Evolutionary conservation across 2,329 filamentous ascomycete species (phyloP), one percentile per base, ranked within the genome.

Genomic region (Tolypocladium ovalisporum): DNA sequence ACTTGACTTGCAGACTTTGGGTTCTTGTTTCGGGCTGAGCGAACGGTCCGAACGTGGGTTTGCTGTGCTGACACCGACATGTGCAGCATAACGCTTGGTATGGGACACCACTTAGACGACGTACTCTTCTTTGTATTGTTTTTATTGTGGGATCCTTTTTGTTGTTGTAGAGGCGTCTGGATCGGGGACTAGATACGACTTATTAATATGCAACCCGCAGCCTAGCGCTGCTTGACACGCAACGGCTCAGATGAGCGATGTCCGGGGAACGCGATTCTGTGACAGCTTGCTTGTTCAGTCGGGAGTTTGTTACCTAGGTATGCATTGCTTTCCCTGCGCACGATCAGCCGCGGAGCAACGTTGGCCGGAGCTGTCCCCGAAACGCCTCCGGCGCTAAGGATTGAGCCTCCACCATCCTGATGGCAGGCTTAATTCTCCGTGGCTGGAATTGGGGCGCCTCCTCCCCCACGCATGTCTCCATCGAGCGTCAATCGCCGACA

Each of bases 11-110:
- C 58, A 74, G 72, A 60, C 66, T 74, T 44, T 74, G 72, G 72
- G 72, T 74, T 54, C 61, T 74, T 57, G 71, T 74, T 49, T 74
- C 72, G 10, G 71, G 70, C 17, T 73, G 68, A 62, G 49, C n/a
- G 47, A 29, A 15, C 4, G 29, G 44, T 17, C 8, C 27, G 44
- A 51, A 17, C 44, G n/a, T 32, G 2, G 15, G 24, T 13, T 12
- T 29, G 24, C 27, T 32, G 24, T 35, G 47, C 47, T 15, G 17
- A 3, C 19, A 32, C 34, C 47, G 19, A 35, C 29, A 22, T 12
- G 29, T 52, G 47, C 29, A 10, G 29, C 29, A n/a, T 19, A 8
- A 22, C 29, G n/a, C 29, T n/a, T 52, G 10, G 19, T 9, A 15
- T 22, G 15, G 29, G 10, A 34, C 15, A 52, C 29, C 29, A 34